Base-by-base conservation (phyloP, 1,284 basidiomycete species). In the Ustilago xerochloae region DNA sequence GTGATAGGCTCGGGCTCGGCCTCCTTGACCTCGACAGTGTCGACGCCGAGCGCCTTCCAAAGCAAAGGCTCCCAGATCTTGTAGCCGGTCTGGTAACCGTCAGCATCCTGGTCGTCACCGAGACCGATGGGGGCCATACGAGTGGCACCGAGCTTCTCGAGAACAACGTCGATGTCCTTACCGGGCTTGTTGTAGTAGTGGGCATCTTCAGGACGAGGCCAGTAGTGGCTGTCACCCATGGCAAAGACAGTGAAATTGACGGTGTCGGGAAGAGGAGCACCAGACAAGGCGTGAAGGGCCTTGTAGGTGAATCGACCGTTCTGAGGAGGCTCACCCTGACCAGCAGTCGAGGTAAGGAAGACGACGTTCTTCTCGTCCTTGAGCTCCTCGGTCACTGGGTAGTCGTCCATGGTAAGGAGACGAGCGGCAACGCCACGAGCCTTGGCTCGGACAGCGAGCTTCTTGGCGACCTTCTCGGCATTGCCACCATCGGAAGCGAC, bases 211-310 rank as follows among this genome's bases (percentile, higher is more conserved):
- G 93, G 89, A 50, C 97, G 90, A 18, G 97, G 97, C 96, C 96
- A 99, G 87, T 99, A 99, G 86, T 97, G 95, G 84, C 92, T 95
- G 86, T 99, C 96, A 75, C 96, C 96, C 90, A 99, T 92, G 54
- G 88, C 95, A 79, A 99, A 97, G 59, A 99, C 94, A 61, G 91
- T 86, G 53, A 68, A 83, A 63, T 78, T 77, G 61, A 75, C 51
- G 38, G 76, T 63, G 51, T 77, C 80, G 41, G 63, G 65, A 2
- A 79, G 30, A 6, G 63, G 29, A 28, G 59, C 56, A 18, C 38
- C 47, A 16, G 64, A 33, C 55, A 87, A 88, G 49, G 90, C 90
- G 53, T 71, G 73, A 48, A 81, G 91, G 3, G 92, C 89, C 87
- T 97, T 99, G 88, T 91, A 91, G 84, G 95, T 91, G 63, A 90